Evolutionary conservation across 305 asterid genomes (phyloP).

Genomic region (Fraxinus platypoda): DNA sequence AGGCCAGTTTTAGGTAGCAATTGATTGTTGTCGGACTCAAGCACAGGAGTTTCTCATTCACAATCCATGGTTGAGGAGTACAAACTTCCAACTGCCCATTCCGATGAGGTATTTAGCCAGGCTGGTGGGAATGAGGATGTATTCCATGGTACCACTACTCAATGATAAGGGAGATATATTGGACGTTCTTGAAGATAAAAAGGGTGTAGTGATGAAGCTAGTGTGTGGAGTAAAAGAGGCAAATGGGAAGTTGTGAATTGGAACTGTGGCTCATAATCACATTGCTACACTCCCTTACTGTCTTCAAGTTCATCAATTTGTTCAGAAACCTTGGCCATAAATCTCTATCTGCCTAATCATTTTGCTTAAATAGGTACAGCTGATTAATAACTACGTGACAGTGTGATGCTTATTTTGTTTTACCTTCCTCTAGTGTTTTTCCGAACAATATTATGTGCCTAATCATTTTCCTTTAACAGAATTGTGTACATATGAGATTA

Average conservation of each 20-base stretch:
- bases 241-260: conserved; percentile 66
- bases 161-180: conserved; percentile 61
- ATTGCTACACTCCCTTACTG: conserved; percentile 50
- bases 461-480: background rate
- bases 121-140: conserved; percentile 68
- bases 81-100: conserved; percentile 69
- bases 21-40: conserved; percentile 80
- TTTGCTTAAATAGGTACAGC: background rate
- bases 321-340: background rate
- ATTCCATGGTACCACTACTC: conserved; percentile 57
- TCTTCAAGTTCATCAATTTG: conserved; percentile 15
- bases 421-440: background rate
- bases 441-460: background rate
- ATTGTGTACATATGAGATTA: background rate
- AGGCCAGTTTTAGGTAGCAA: conserved; percentile 91
- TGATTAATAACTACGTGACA: background rate
- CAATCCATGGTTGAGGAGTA: conserved; percentile 70
- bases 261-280: conserved; percentile 69
- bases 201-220: too few species aligned
- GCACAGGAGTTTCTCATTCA: conserved; percentile 56
- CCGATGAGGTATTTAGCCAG: conserved; percentile 67
- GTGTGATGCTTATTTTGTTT: background rate
- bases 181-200: conserved; percentile 63
- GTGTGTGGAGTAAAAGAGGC: conserved; percentile 83
- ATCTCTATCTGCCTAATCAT: conserved; percentile 2